phyloP scores from a whole-genome alignment of 306 rosid genomes.

The barrel medic (Medicago truncatula) region MtrunA17r5.0-ANR NC_053048.1:54426001-54426500 shows the following conservation, averaged over 20 bases:
- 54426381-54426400: constrained; percentile 41
- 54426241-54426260: constrained; percentile 94
- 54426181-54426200: constrained; percentile 66
- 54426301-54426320: constrained; percentile 91
- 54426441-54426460: constrained; percentile 28
- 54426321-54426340: constrained; percentile 83
- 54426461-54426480: constrained; percentile 33
- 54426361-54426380: constrained; percentile 38
- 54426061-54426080: constrained; percentile 32
- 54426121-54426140: constrained; percentile 36
- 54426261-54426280: constrained; percentile 86
- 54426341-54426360: constrained; percentile 89
- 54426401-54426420: constrained; percentile 7
- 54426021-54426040: constrained; percentile 29
- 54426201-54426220: constrained; percentile 73
- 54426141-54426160: constrained; percentile 36
- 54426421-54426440: constrained; percentile 21
- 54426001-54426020: constrained; percentile 38
- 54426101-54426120: constrained; percentile 40
- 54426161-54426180: constrained; percentile 34
- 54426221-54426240: constrained; percentile 82
- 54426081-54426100: constrained; percentile 40
- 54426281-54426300: constrained; percentile 82
- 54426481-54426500: neutral
- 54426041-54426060: constrained; percentile 20